These are phyloP conservation scores for Mortierella sp. DNA, from an alignment of 371 early-diverging fungal genomes.

Conservation along the genomic window DNA sequence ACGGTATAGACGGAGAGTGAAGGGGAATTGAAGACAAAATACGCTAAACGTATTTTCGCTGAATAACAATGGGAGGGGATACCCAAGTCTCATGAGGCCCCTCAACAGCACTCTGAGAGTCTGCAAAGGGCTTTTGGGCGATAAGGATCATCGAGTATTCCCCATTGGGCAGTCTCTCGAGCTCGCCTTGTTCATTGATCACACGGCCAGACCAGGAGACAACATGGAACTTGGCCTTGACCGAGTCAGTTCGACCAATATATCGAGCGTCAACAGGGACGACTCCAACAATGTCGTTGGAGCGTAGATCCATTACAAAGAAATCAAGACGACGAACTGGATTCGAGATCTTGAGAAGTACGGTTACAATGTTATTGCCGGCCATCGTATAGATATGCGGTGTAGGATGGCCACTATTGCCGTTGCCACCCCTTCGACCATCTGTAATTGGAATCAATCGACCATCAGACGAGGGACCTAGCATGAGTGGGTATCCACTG, in stretches of 20 bases:
- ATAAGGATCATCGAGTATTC: conserved; percentile 28
- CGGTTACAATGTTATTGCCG: conserved; percentile 15
- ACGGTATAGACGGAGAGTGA: background rate
- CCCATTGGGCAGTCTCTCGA: conserved; percentile 15
- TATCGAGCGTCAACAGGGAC: conserved; percentile 33
- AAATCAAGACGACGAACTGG: conserved; percentile 29
- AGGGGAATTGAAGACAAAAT: background rate
- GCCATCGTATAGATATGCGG: conserved; percentile 24
- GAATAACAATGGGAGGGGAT: conserved; percentile 16
- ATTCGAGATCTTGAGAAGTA: conserved; percentile 43
- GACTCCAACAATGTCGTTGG: conserved; percentile 16
- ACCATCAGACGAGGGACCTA: conserved; percentile 22
- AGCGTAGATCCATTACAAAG: conserved; percentile 17
- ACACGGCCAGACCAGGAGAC: conserved; percentile 27
- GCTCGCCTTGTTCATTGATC: background rate
- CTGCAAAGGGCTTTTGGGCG: conserved; percentile 41
- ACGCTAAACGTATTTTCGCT: background rate
- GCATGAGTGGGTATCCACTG: conserved; percentile 28
- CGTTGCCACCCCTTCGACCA: background rate
- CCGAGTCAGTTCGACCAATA: conserved; percentile 36
- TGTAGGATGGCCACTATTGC: background rate
- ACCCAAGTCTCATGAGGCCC: conserved; percentile 31
- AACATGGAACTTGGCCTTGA: conserved; percentile 29
- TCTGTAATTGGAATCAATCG: conserved; percentile 15
- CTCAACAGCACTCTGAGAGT: background rate